phyloP scores from a whole-genome alignment of 202 grass and related monocot genomes.

The Carex arenaria region DNA sequence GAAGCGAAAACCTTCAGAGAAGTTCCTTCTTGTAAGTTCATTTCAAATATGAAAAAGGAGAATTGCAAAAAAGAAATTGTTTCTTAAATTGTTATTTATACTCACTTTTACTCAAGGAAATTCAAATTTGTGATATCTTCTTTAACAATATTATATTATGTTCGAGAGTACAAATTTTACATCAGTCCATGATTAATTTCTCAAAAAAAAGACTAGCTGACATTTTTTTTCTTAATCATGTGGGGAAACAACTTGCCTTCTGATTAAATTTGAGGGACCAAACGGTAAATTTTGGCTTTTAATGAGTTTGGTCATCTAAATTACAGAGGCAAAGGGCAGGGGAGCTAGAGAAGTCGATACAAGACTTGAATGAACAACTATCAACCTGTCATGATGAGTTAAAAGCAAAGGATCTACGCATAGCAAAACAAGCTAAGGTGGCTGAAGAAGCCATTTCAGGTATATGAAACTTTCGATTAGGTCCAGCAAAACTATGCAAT shows the following conservation, averaged over 20 bases:
- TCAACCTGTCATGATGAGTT: conserved; percentile 57
- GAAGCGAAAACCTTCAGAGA: conserved; percentile 75
- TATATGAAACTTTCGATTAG: conserved; percentile 11
- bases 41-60: conserved; percentile 35
- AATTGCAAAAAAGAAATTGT: conserved; percentile 21
- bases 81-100: not conserved
- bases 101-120: not conserved
- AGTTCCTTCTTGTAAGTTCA: conserved; percentile 33
- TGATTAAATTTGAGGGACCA: not conserved
- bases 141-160: not conserved
- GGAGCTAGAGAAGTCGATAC: conserved; percentile 62
- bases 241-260: not conserved
- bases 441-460: conserved; percentile 91
- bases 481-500: not conserved
- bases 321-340: conserved; percentile 54
- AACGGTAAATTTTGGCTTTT: not conserved
- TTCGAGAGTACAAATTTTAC: not conserved
- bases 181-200: not conserved
- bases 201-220: not conserved
- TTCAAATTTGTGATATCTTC: not conserved
- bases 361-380: conserved; percentile 63
- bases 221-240: not conserved
- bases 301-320: not conserved
- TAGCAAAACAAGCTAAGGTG: conserved; percentile 72
- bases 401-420: conserved; percentile 53